Conservation (phyloP, 108 stramenopile genomes). For the Nitzschia sp. region DNA sequence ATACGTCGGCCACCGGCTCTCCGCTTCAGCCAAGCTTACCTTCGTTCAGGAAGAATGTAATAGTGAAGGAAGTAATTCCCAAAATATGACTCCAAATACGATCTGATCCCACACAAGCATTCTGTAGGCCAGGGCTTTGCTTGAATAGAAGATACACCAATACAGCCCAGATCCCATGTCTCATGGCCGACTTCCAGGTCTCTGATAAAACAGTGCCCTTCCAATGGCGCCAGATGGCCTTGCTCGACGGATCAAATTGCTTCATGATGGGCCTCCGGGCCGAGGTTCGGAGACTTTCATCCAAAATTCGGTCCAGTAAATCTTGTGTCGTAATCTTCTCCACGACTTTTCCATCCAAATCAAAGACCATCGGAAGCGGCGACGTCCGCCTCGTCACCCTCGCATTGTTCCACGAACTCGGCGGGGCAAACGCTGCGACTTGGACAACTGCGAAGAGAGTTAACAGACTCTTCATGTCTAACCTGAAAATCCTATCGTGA, state of each 20-base stretch:
- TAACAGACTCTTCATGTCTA: no score
- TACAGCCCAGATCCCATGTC: conserved; percentile 5
- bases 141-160: conserved; percentile 7
- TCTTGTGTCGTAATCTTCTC: conserved; percentile 26
- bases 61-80: conserved; percentile 43
- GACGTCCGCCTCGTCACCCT: background rate
- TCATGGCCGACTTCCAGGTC: conserved; percentile 15
- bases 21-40: no score
- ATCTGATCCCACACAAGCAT: background rate
- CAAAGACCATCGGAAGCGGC: conserved; percentile 5
- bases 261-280: conserved; percentile 32
- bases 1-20: no score
- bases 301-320: conserved; percentile 34
- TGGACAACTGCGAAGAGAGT: no score
- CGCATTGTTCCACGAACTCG: no score
- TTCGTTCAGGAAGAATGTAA: conserved; percentile 51
- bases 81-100: conserved; percentile 32
- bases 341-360: background rate
- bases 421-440: no score
- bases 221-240: conserved; percentile 31
- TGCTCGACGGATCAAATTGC: conserved; percentile 33
- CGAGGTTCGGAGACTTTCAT: conserved; percentile 22
- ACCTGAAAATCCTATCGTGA: no score
- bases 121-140: background rate
- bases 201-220: conserved; percentile 29